These are phyloP conservation scores for Picea abies DNA, from an alignment of 83 land plant genomes.

Conservation along the genomic window DNA sequence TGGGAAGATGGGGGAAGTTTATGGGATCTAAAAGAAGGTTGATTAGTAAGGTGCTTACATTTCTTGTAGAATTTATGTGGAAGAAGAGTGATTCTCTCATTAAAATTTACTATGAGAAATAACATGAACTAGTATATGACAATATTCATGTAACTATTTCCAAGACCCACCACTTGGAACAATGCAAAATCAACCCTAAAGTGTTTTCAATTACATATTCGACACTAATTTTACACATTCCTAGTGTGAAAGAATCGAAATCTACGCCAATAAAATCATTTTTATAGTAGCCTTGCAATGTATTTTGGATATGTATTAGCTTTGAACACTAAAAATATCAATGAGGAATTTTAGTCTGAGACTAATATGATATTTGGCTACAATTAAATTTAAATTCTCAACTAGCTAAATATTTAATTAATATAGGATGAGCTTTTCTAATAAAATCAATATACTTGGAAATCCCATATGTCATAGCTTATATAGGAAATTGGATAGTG, in stretches of 20 bases:
- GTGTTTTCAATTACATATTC: slow-evolving; percentile 32
- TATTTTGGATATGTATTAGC: background rate
- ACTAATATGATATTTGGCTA: background rate
- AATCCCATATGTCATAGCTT: slow-evolving; percentile 46
- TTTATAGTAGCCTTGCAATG: slow-evolving; percentile 55
- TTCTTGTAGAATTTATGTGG: slow-evolving; percentile 23
- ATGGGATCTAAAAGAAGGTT: background rate
- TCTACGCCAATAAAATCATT: slow-evolving; percentile 61
- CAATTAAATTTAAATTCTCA: background rate
- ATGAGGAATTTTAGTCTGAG: background rate
- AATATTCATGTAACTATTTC: slow-evolving; percentile 24
- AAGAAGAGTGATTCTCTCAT: slow-evolving; percentile 32
- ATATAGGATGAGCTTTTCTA: background rate
- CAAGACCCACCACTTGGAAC: slow-evolving; percentile 67
- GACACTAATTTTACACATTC: slow-evolving; percentile 49
- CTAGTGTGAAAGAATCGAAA: slow-evolving; percentile 45
- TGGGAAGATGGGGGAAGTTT: background rate
- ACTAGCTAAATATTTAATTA: background rate
- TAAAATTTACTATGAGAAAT: slow-evolving; percentile 50
- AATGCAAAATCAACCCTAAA: slow-evolving; percentile 29
- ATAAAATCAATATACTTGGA: slow-evolving; percentile 43
- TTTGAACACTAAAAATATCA: background rate
- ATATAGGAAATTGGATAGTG: slow-evolving; percentile 61
- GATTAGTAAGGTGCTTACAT: slow-evolving; percentile 1
- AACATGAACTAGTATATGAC: slow-evolving; percentile 42